Percentiles rank a stretch among this genome's conserved stretches.
Evolutionary conservation across 768 basidiomycete genomes (phyloP).

Genomic region (Suillus discolor): DNA sequence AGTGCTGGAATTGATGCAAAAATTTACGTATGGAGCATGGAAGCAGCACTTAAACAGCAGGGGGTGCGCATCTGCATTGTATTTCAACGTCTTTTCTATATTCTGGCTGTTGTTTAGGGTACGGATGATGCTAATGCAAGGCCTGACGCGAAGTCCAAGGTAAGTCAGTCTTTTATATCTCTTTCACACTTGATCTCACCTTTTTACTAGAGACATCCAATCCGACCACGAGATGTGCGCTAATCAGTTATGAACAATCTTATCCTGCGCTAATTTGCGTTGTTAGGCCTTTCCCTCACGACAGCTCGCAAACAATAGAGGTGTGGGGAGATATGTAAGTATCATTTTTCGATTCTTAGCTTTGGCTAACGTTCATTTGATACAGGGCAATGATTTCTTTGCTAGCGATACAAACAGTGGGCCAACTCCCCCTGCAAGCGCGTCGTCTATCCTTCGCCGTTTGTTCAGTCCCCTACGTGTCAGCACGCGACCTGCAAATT

Average conservation of each 20-base stretch:
- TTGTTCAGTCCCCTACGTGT: not conserved
- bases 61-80: too few relatives aligned
- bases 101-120: too few relatives aligned
- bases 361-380: not conserved
- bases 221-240: not conserved
- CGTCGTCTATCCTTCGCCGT: not conserved
- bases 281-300: not conserved
- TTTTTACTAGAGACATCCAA: not conserved
- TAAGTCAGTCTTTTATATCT: too few relatives aligned
- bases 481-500: not conserved
- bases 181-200: too few relatives aligned
- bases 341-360: not conserved
- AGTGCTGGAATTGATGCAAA: not conserved
- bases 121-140: too few relatives aligned
- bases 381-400: not conserved
- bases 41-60: not conserved
- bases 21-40: not conserved
- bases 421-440: not conserved
- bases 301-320: slow-evolving; percentile 20
- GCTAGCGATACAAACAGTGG: not conserved
- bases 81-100: too few relatives aligned
- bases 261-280: not conserved
- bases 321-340: slow-evolving; percentile 2
- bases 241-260: not conserved
- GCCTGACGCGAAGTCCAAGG: too few relatives aligned